A percentile compares a stretch with the other conserved stretches of the same genome.
Evolutionary conservation across 1,284 basidiomycete genomes (phyloP).

Genomic region (Heterobasidion occidentale): DNA sequence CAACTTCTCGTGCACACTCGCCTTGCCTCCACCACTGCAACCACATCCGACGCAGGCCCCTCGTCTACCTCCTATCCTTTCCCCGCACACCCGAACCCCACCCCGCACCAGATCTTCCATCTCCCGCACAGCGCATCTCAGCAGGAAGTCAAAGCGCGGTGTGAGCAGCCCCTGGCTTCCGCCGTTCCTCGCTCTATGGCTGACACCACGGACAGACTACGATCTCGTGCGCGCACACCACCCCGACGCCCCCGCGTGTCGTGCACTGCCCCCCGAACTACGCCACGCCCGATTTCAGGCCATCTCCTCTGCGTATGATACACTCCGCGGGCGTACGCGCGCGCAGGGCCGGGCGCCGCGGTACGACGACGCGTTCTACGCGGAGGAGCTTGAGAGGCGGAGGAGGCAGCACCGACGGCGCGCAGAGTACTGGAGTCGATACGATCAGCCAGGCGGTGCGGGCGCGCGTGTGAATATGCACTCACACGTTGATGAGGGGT

Average conservation of each 20-base stretch:
- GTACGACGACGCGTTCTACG: conserved; percentile 20
- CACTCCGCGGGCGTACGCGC: conserved; percentile 21
- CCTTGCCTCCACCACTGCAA: conserved; percentile 15
- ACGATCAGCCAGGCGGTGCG: conserved; percentile 19
- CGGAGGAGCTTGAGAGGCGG: conserved; percentile 32
- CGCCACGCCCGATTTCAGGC: conserved; percentile 41
- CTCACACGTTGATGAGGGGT: conserved; percentile 17
- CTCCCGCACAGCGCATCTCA: conserved; percentile 35
- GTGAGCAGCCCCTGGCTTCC: conserved; percentile 22
- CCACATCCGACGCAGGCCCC: conserved; percentile 1
- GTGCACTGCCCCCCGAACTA: conserved; percentile 23
- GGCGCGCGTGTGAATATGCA: conserved; percentile 9
- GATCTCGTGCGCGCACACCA: conserved; percentile 47
- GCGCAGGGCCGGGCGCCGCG: neutral
- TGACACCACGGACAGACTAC: conserved; percentile 29
- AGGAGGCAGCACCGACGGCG: conserved; percentile 15
- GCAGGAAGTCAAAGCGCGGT: conserved; percentile 40
- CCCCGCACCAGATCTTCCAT: conserved; percentile 47
- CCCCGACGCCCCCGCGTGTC: conserved; percentile 32
- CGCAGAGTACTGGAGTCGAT: conserved; percentile 6
- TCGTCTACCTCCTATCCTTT: conserved; percentile 25
- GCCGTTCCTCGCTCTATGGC: neutral
- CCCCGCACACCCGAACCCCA: conserved; percentile 31
- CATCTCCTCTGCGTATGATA: conserved; percentile 40
- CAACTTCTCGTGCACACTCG: conserved; percentile 8